phyloP scores from a whole-genome alignment of 2,329 filamentous ascomycete genomes.

The Colletotrichum plurivorum region DNA sequence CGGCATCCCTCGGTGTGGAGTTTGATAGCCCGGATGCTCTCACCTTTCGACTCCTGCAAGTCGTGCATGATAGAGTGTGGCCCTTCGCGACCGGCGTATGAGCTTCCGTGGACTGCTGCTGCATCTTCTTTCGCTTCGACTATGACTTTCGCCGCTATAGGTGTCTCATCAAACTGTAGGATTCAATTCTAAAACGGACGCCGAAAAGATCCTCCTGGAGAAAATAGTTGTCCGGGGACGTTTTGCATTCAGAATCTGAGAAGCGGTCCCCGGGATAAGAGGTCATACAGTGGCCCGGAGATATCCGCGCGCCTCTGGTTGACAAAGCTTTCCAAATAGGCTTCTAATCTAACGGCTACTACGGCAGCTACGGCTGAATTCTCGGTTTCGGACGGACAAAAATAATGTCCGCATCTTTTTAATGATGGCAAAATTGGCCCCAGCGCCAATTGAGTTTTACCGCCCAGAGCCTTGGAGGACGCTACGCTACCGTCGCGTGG shows the following conservation, averaged over 20 bases:
- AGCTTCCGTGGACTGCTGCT: neutral
- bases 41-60: constrained; percentile 4
- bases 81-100: neutral
- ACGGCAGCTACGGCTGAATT: neutral
- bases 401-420: neutral
- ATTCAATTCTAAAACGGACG: no score
- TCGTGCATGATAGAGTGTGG: neutral
- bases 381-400: neutral
- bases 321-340: no score
- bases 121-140: neutral
- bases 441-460: neutral
- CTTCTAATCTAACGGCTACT: no score
- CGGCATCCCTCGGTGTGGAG: neutral
- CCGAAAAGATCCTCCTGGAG: neutral
- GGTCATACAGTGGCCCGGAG: neutral
- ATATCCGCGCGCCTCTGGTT: neutral
- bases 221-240: neutral
- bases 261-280: neutral
- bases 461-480: no score
- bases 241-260: no score
- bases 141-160: no score
- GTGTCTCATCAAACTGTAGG: no score
- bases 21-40: neutral
- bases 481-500: no score
- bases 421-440: neutral